These are phyloP conservation scores for Naumovozyma baii DNA, from an alignment of 805 yeast genomes.

Conservation along the genomic window DNA sequence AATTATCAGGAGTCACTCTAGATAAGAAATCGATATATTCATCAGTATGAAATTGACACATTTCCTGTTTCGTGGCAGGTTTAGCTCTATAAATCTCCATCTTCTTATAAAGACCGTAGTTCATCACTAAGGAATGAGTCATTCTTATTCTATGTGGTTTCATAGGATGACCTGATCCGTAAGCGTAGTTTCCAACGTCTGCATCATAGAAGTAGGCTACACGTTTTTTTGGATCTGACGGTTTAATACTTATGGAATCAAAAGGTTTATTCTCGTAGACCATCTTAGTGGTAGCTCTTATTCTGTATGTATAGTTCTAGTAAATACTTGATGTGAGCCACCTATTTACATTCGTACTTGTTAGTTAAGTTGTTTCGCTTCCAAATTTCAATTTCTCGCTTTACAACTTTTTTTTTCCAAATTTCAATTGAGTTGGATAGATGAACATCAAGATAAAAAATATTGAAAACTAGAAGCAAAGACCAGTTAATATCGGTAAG, in stretches of 20 bases:
- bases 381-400: no score
- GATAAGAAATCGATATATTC: conserved; percentile 90
- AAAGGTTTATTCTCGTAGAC: conserved; percentile 48
- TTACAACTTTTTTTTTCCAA: no score
- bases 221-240: conserved; percentile 37
- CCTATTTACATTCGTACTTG: not conserved
- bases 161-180: conserved; percentile 98
- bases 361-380: conserved; percentile 1
- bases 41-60: conserved; percentile 97
- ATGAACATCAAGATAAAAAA: no score
- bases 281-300: conserved; percentile 30
- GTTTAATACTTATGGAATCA: conserved; percentile 49
- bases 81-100: conserved; percentile 96
- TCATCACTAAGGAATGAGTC: conserved; percentile 96
- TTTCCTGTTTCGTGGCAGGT: conserved; percentile 95
- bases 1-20: conserved; percentile 84
- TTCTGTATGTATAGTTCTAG: no score
- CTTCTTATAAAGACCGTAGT: conserved; percentile 89
- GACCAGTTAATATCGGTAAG: no score
- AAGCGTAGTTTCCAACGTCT: conserved; percentile 95
- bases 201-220: conserved; percentile 80
- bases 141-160: conserved; percentile 97
- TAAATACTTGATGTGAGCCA: no score
- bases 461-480: no score
- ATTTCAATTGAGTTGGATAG: no score